Conservation (phyloP, 176 grass and related monocot genomes). For the Alopecurus myosuroides region DNA sequence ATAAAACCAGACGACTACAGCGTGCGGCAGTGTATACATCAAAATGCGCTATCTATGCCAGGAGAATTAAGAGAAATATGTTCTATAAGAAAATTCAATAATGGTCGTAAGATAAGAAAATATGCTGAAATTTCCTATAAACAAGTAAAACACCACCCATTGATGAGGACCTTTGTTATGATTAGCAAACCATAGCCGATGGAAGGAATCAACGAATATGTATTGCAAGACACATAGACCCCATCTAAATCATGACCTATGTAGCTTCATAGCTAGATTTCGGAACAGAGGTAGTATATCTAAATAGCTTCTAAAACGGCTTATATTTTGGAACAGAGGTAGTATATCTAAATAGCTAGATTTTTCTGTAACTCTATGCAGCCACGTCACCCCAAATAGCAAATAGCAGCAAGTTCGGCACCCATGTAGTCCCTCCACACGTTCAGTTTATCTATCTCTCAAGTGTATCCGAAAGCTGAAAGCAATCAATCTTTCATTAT, state of each 20-base stretch:
- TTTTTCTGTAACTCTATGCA: neutral
- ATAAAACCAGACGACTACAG: slow-evolving; percentile 3
- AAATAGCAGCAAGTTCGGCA: neutral
- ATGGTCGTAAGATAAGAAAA: neutral
- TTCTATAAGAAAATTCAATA: neutral
- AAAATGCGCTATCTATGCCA: neutral
- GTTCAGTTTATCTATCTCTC: neutral
- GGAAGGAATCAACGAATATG: neutral
- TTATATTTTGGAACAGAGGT: too few relatives aligned
- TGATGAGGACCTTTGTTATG: neutral
- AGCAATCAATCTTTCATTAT: neutral
- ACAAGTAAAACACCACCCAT: neutral
- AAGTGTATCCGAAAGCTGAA: neutral
- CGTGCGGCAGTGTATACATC: neutral
- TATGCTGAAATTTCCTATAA: neutral
- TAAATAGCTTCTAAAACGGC: too few relatives aligned
- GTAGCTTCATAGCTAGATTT: too few relatives aligned
- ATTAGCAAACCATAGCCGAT: neutral
- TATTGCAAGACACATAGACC: neutral
- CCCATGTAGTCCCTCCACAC: neutral
- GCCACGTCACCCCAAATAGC: neutral
- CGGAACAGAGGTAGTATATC: too few relatives aligned
- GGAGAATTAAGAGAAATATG: neutral
- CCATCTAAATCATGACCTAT: neutral
- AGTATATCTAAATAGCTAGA: neutral